Percentiles rank a stretch among this genome's conserved stretches.
Conservation (phyloP, 139 green algal species). For the Chlorella sp. region DNA sequence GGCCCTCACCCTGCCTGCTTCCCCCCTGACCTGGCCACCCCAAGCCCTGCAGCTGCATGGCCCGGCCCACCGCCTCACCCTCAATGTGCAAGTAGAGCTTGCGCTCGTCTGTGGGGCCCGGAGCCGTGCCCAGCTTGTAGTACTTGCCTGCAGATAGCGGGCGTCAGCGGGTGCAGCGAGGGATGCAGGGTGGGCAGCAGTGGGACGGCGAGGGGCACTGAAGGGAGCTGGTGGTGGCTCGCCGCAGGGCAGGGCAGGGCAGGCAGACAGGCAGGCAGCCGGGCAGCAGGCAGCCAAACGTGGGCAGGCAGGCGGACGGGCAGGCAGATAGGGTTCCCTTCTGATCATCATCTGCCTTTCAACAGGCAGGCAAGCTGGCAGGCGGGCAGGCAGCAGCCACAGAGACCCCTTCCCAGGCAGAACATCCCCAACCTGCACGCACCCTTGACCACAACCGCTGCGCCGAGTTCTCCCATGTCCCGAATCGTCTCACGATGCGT, state of each 20-base stretch:
- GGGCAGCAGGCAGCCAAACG: too few relatives aligned
- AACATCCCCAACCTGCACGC: not conserved
- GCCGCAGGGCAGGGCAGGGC: not conserved
- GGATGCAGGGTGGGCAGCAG: too few relatives aligned
- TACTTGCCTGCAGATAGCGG: conserved; percentile 56
- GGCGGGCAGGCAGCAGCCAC: not conserved
- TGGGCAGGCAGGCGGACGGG: not conserved
- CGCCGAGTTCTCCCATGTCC: conserved; percentile 88
- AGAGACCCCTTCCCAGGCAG: not conserved
- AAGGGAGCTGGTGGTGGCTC: not conserved
- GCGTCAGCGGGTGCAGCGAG: too few relatives aligned
- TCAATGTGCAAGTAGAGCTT: conserved; percentile 98
- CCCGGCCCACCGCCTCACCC: conserved; percentile 30
- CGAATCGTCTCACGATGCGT: conserved; percentile 92
- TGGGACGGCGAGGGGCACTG: too few relatives aligned
- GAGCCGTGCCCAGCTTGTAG: conserved; percentile 58
- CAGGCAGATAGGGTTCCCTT: not conserved
- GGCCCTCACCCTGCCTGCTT: not conserved
- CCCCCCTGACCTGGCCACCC: not conserved
- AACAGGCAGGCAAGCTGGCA: not conserved
- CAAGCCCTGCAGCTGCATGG: not conserved
- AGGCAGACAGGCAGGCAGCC: not conserved
- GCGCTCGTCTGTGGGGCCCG: conserved; percentile 78
- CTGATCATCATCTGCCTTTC: too few relatives aligned
- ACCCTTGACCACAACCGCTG: conserved; percentile 88